Conservation (phyloP, 352 stramenopile species). For the Phytophthora lateralis region DNA sequence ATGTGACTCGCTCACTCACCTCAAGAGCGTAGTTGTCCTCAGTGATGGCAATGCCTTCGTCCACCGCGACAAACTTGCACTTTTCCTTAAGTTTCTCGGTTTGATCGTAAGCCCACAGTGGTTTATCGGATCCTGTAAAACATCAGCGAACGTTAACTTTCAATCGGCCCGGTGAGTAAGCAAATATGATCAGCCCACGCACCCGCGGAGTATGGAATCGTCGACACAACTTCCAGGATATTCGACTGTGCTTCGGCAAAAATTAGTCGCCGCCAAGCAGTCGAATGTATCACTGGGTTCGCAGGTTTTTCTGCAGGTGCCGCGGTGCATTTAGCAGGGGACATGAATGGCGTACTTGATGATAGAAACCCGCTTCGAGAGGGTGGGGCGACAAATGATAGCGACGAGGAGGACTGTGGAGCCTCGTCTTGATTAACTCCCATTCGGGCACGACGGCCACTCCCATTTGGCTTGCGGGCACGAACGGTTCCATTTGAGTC, state of each 20-base stretch:
- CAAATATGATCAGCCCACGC: not conserved
- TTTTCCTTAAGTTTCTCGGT: conserved; percentile 38
- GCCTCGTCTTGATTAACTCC: conserved; percentile 19
- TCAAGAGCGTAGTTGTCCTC: conserved; percentile 25
- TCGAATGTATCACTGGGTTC: conserved; percentile 43
- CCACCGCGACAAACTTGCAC: conserved; percentile 29
- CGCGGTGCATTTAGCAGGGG: conserved; percentile 8
- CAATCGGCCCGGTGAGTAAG: not conserved
- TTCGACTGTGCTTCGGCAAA: conserved; percentile 41
- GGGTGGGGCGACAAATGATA: conserved; percentile 23
- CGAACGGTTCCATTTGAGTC: conserved; percentile 1
- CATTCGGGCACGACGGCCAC: conserved; percentile 28
- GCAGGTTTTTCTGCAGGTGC: conserved; percentile 6
- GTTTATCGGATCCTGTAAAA: conserved; percentile 40
- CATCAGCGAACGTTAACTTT: not conserved
- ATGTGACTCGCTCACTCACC: conserved; percentile 16
- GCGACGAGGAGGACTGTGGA: conserved; percentile 4
- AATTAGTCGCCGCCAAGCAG: conserved; percentile 41
- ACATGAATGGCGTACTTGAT: conserved; percentile 13
- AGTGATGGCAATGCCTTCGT: conserved; percentile 21
- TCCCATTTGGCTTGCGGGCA: conserved; percentile 13
- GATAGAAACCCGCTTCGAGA: conserved; percentile 29
- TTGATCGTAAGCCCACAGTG: conserved; percentile 47
- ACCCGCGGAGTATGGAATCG: conserved; percentile 35
- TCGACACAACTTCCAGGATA: conserved; percentile 31